Evolutionary conservation across 345 rosid species (phyloP), one percentile per base, ranked within the genome.

Genomic region (Dimocarpus longan): DNA sequence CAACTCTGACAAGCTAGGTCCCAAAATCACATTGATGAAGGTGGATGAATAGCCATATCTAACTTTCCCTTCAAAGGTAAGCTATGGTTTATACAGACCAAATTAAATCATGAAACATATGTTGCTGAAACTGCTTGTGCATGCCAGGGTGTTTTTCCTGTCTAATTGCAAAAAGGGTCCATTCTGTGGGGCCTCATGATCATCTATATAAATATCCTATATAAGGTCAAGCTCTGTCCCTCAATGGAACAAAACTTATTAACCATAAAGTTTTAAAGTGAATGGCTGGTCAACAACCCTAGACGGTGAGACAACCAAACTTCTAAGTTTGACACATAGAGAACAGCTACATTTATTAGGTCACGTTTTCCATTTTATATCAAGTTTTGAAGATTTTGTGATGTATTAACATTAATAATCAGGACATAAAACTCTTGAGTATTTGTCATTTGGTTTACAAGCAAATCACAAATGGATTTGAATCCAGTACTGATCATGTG

Each of bases 41-140:
- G 74, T 57, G 69, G 75, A 37, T 39, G 5, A 39, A 46, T 19
- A 68, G 10, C 40, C 22, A 10, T 18, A 22, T 2, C 52, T 22
- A 39, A n/a, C 4, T 19, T 76, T 80, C 54, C 83, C 79, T 77
- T 83, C 73, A 63, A 76, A 77, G 73, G 9, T 10, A 77, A 26
- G 81, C 44, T 50, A 42, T 54, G 11, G 12, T 19, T 44, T 11
- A 10, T 28, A 26, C 68, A 28, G 5, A 65, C 68, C 68, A 65
- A 65, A 65, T 10, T 8, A 32, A 28, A 15, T 1, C 39, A 68
- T 68, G 4, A 19, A n/a, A n/a, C 8, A 3, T 18, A n/a, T n/a
- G 64, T n/a, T 19, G 26, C 26, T 59, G 26, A 22, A 59, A 19
- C 12, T 54, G 68, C n/a, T 26, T 3, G 37, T 32, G 59, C 50